These are phyloP conservation scores for Leccinum fibrillosum DNA, from an alignment of 768 basidiomycete genomes.

Conservation along the genomic window DNA sequence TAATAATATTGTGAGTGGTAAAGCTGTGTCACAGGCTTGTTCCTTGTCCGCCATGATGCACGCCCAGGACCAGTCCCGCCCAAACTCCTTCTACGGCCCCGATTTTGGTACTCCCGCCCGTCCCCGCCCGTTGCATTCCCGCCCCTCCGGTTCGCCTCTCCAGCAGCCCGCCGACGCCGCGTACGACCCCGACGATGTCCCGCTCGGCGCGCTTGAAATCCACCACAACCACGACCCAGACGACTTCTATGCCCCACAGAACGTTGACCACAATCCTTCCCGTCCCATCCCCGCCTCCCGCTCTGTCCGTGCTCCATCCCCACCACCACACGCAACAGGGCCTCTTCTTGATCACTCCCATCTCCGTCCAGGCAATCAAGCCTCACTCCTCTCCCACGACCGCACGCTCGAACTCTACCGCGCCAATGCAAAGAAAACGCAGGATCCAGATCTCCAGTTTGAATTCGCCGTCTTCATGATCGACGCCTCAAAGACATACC, in stretches of 20 bases:
- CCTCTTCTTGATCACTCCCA: conserved; percentile 89
- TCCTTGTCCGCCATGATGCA: conserved; percentile 26
- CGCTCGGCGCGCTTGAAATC: conserved; percentile 27
- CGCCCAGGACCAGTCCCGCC: conserved; percentile 33
- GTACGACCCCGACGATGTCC: conserved; percentile 41
- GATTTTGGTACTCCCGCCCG: conserved; percentile 22
- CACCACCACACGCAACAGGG: conserved; percentile 45
- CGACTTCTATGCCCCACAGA: conserved; percentile 35
- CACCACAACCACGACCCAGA: conserved; percentile 37
- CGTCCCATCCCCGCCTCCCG: conserved; percentile 44
- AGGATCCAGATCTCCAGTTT: conserved; percentile 96
- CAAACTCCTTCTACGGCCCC: conserved; percentile 33
- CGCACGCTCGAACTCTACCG: conserved; percentile 97
- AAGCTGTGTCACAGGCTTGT: conserved; percentile 17
- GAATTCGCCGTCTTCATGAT: conserved; percentile 99
- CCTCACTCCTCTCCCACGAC: conserved; percentile 90
- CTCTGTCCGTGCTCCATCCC: conserved; percentile 65
- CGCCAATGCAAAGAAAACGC: conserved; percentile 96
- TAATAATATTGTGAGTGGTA: conserved; percentile 22
- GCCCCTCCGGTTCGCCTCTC: conserved; percentile 21
- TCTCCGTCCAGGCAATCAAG: conserved; percentile 88
- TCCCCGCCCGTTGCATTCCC: conserved; percentile 3
- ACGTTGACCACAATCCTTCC: conserved; percentile 25
- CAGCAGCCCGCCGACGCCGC: conserved; percentile 31
- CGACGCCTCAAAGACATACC: conserved; percentile 89